Conservation (phyloP, 1,284 basidiomycete species). For the Fistulina hepatica region DNA sequence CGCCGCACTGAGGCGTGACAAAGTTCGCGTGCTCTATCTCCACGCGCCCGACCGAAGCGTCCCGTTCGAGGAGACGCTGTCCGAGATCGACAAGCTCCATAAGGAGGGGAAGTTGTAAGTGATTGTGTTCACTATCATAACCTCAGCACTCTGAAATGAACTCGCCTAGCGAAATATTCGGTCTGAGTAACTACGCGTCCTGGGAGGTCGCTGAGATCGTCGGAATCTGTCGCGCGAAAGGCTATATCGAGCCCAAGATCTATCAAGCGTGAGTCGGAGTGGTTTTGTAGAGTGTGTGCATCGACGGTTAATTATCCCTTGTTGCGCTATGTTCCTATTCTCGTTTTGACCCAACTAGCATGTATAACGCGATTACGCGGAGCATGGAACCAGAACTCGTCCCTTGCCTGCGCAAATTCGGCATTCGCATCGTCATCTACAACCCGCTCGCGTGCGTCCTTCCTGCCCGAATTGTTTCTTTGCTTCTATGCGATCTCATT, state of each 20-base stretch:
- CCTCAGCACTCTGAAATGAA: background rate
- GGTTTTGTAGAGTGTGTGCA: background rate
- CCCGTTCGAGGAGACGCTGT: constrained; percentile 34
- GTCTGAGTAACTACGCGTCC: constrained; percentile 34
- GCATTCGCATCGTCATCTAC: constrained; percentile 36
- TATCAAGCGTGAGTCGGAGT: constrained; percentile 19
- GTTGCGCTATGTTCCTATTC: too few relatives aligned
- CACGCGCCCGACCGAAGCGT: constrained; percentile 39
- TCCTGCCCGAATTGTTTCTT: background rate
- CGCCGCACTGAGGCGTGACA: constrained; percentile 24
- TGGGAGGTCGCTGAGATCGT: constrained; percentile 42
- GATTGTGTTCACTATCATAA: background rate
- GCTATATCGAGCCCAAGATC: constrained; percentile 31
- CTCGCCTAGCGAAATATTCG: constrained; percentile 34
- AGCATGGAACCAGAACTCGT: constrained; percentile 44
- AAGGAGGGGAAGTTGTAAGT: constrained; percentile 35
- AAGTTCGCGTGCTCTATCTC: constrained; percentile 35
- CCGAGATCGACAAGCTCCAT: constrained; percentile 33
- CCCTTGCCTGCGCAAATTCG: constrained; percentile 45
- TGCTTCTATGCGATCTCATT: background rate
- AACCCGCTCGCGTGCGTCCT: constrained; percentile 12
- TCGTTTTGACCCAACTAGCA: constrained; percentile 18
- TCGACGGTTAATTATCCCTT: background rate
- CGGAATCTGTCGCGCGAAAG: constrained; percentile 38
- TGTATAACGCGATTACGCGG: constrained; percentile 44